phyloP scores from a whole-genome alignment of 805 yeast genomes.

The Suhomyces faveliae region DNA sequence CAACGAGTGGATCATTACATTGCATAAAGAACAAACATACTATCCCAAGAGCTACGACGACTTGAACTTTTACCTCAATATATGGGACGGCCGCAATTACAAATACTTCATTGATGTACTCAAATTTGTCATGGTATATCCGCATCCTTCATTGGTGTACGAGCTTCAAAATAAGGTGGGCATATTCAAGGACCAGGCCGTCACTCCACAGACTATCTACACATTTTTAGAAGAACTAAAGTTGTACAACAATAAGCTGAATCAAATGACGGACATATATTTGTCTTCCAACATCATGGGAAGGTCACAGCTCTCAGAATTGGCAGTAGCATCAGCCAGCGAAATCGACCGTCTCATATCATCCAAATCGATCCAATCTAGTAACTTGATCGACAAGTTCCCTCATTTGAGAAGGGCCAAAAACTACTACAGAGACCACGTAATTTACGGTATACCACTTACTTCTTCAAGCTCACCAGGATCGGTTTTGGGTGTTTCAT shows the following conservation, averaged over 20 bases:
- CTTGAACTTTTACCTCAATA: constrained; percentile 23
- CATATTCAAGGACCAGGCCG: not conserved
- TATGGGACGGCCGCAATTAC: constrained; percentile 33
- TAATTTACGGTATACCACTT: constrained; percentile 30
- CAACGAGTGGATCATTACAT: constrained; percentile 16
- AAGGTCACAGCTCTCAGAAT: constrained; percentile 10
- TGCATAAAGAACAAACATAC: constrained; percentile 14
- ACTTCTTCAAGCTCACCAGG: not conserved
- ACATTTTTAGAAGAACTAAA: constrained; percentile 18
- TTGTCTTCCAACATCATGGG: constrained; percentile 30
- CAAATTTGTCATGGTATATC: constrained; percentile 31
- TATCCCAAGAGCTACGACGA: constrained; percentile 22
- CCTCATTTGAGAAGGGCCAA: constrained; percentile 27
- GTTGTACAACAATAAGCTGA: constrained; percentile 22
- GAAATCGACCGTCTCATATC: constrained; percentile 15
- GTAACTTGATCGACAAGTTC: constrained; percentile 24
- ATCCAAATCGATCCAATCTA: constrained; percentile 6
- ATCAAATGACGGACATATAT: constrained; percentile 26
- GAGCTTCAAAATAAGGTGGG: constrained; percentile 8
- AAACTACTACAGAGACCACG: constrained; percentile 26
- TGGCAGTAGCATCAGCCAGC: constrained; percentile 19
- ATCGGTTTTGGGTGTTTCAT: constrained; percentile 30
- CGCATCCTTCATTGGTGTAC: constrained; percentile 24
- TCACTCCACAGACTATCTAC: constrained; percentile 10
- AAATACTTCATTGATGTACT: constrained; percentile 24